Conservation (phyloP, 2,329 filamentous ascomycete genomes). For the Pyrenochaeta sp. region DNA sequence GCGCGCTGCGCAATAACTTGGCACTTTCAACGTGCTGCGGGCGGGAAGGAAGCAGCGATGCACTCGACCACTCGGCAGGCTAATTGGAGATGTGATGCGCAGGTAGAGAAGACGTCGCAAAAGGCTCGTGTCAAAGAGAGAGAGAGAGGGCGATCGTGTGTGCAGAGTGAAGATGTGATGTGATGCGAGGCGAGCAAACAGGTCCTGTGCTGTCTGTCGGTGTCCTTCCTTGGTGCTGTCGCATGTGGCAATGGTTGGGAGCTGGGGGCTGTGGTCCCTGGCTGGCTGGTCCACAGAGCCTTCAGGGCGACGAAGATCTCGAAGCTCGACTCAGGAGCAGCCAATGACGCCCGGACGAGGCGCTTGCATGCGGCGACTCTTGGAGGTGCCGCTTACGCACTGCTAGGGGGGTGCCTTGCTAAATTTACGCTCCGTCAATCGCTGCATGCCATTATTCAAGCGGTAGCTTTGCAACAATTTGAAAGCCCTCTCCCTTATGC, state of each 20-base stretch:
- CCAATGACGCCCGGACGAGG: constrained; percentile 25
- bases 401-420: constrained; percentile 25
- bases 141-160: constrained; percentile 1
- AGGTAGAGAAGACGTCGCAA: constrained; percentile 9
- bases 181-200: constrained; percentile 1
- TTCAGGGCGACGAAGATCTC: constrained; percentile 28
- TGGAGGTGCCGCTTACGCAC: constrained; percentile 32
- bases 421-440: constrained; percentile 28
- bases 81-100: constrained; percentile 14
- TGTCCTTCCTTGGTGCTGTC: neutral
- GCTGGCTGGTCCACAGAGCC: constrained; percentile 10
- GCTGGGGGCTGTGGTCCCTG: constrained; percentile 1
- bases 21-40: constrained; percentile 19
- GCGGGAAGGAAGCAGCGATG: constrained; percentile 14
- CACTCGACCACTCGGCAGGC: constrained; percentile 2
- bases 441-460: constrained; percentile 12
- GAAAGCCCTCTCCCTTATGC: constrained; percentile 6
- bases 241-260: constrained; percentile 9
- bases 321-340: constrained; percentile 20
- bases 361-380: constrained; percentile 33
- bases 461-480: constrained; percentile 9
- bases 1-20: constrained; percentile 27
- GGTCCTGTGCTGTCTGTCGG: neutral
- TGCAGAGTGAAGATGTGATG: constrained; percentile 1
- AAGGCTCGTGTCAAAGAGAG: neutral